Evolutionary conservation across 2,329 filamentous ascomycete genomes (phyloP).

Genomic region (Neofusicoccum sp.): DNA sequence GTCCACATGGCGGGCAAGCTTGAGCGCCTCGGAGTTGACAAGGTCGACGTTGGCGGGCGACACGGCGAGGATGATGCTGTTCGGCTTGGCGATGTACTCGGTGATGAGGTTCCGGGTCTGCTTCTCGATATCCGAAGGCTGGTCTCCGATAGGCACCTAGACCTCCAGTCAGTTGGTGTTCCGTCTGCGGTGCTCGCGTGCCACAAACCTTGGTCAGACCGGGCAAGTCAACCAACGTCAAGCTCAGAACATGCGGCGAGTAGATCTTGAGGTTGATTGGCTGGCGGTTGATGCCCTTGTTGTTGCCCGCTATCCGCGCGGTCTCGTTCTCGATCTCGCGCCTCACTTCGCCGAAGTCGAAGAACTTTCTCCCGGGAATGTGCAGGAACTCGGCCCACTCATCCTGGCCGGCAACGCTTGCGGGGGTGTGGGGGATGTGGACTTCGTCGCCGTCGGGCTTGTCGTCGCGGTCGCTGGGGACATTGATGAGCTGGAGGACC

Average conservation of each 20-base stretch:
- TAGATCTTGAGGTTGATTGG: conserved; percentile 99
- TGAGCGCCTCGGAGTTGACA: conserved; percentile 96
- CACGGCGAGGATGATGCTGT: conserved; percentile 95
- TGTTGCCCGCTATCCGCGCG: conserved; percentile 87
- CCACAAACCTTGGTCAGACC: conserved; percentile 81
- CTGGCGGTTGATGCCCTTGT: conserved; percentile 97
- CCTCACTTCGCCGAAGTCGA: conserved; percentile 89
- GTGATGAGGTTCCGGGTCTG: conserved; percentile 95
- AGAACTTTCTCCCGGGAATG: conserved; percentile 82
- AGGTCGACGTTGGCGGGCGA: conserved; percentile 97
- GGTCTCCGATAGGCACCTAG: conserved; percentile 92
- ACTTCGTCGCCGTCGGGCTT: conserved; percentile 63
- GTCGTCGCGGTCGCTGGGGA: conserved; percentile 71
- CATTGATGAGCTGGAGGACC: conserved; percentile 97
- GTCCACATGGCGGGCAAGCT: conserved; percentile 95
- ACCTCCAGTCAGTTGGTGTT: conserved; percentile 27
- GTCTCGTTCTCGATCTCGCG: conserved; percentile 98
- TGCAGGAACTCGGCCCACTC: conserved; percentile 98
- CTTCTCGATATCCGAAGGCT: conserved; percentile 97
- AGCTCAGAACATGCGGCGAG: conserved; percentile 91
- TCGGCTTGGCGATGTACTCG: conserved; percentile 98
- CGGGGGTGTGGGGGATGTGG: conserved; percentile 71
- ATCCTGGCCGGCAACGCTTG: conserved; percentile 64
- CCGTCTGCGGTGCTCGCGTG: conserved; percentile 1
- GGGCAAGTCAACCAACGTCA: conserved; percentile 93